These are phyloP conservation scores for Evansstolkia leycettana DNA, from an alignment of 495 filamentous ascomycete genomes.

Conservation along the genomic window DNA sequence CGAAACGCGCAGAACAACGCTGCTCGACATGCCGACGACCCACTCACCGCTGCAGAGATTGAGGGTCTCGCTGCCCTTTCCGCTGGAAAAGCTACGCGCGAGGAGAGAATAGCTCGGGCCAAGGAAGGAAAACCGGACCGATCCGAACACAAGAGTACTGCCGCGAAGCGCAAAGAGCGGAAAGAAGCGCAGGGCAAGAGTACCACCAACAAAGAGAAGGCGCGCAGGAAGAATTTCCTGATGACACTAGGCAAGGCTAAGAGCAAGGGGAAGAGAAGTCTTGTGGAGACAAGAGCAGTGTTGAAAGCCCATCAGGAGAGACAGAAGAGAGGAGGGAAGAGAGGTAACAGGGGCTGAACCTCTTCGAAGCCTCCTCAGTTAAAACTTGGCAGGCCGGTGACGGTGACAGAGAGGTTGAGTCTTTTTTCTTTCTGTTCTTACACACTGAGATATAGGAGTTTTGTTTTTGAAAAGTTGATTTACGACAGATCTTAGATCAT, in stretches of 20 bases:
- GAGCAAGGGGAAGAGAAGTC: slow-evolving; percentile 82
- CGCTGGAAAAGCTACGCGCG: slow-evolving; percentile 61
- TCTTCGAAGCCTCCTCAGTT: no score
- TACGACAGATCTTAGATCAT: no score
- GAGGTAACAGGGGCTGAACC: slow-evolving; percentile 50
- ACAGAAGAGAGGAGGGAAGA: slow-evolving; percentile 71
- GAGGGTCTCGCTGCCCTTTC: slow-evolving; percentile 58
- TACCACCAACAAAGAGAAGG: slow-evolving; percentile 96
- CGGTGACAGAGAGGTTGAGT: no score
- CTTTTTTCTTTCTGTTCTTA: no score
- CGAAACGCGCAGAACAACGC: slow-evolving; percentile 26
- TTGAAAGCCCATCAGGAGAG: slow-evolving; percentile 74
- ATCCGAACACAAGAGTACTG: slow-evolving; percentile 67
- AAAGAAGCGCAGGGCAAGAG: slow-evolving; percentile 83
- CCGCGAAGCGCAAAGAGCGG: slow-evolving; percentile 67
- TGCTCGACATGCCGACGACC: slow-evolving; percentile 62
- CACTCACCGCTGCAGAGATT: slow-evolving; percentile 77
- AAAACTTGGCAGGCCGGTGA: no score
- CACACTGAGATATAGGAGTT: no score
- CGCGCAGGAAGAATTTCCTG: slow-evolving; percentile 88
- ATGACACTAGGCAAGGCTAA: slow-evolving; percentile 96
- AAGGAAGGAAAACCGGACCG: slow-evolving; percentile 62
- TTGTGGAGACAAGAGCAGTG: slow-evolving; percentile 66
- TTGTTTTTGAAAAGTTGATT: no score
- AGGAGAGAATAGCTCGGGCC: slow-evolving; percentile 69